Evolutionary conservation across 495 filamentous ascomycete species (phyloP).

Genomic region (Penicillium crystallinum): DNA sequence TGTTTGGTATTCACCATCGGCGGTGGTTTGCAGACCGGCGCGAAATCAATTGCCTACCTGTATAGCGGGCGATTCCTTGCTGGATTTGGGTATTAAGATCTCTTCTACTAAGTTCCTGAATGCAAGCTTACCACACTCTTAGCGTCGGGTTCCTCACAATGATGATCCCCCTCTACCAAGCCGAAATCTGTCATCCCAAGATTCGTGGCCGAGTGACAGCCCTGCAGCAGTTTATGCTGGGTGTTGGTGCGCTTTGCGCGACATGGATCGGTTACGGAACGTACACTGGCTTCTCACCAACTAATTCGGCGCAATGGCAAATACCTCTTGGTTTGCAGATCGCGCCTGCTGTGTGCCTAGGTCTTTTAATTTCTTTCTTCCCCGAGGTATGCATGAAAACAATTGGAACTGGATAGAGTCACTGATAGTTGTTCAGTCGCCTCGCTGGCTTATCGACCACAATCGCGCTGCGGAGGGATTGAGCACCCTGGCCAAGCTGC

Average conservation of each 20-base stretch:
- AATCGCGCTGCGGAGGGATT: conserved; percentile 45
- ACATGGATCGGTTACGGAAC: conserved; percentile 43
- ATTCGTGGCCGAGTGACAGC: conserved; percentile 41
- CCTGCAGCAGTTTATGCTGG: conserved; percentile 44
- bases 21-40: conserved; percentile 39
- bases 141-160: conserved; percentile 58
- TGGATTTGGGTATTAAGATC: conserved; percentile 48
- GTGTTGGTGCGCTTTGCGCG: conserved; percentile 37
- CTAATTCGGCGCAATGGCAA: conserved; percentile 38
- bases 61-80: conserved; percentile 42
- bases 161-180: conserved; percentile 44
- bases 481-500: conserved; percentile 45
- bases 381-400: conserved; percentile 41
- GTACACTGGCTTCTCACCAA: conserved; percentile 45
- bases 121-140: not conserved
- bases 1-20: conserved; percentile 42
- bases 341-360: conserved; percentile 37
- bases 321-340: conserved; percentile 40
- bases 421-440: conserved; percentile 31
- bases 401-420: not conserved
- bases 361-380: conserved; percentile 38
- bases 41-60: conserved; percentile 31
- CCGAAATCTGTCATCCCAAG: conserved; percentile 40
- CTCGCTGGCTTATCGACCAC: conserved; percentile 53
- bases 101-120: conserved; percentile 11